phyloP scores from a whole-genome alignment of 2,329 filamentous ascomycete genomes.

The Venturia pyrina region DNA sequence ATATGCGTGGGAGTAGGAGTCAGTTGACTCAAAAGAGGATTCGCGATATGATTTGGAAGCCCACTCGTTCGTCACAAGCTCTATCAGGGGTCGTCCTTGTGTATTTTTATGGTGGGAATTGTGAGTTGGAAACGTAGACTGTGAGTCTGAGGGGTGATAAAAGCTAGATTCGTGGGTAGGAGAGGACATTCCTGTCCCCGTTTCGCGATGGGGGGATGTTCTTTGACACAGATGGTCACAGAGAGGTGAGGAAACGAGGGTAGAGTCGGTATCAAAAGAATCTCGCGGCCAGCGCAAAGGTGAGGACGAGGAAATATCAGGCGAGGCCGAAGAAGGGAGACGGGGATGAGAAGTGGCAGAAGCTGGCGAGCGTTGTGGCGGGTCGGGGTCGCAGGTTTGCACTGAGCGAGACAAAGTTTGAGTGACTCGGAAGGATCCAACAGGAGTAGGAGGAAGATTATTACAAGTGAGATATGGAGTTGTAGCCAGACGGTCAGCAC shows the following conservation, averaged over 20 bases:
- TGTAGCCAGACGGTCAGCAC: background rate
- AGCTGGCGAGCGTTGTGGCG: background rate
- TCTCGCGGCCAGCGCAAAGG: background rate
- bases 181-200: constrained; percentile 2
- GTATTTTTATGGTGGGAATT: background rate
- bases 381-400: background rate
- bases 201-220: background rate
- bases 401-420: background rate
- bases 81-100: constrained; percentile 15
- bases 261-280: background rate
- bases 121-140: background rate
- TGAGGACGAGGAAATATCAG: background rate
- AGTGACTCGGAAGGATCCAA: background rate
- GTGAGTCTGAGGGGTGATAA: constrained; percentile 6
- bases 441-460: background rate
- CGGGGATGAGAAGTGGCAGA: background rate
- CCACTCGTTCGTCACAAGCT: constrained; percentile 20
- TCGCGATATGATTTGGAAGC: constrained; percentile 19
- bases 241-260: background rate
- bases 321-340: background rate
- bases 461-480: background rate
- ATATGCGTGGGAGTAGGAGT: constrained; percentile 17
- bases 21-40: constrained; percentile 27
- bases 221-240: background rate
- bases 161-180: background rate